Evolutionary conservation across 2,329 filamentous ascomycete genomes (phyloP).

Genomic region (Cladophialophora chaetospira): DNA sequence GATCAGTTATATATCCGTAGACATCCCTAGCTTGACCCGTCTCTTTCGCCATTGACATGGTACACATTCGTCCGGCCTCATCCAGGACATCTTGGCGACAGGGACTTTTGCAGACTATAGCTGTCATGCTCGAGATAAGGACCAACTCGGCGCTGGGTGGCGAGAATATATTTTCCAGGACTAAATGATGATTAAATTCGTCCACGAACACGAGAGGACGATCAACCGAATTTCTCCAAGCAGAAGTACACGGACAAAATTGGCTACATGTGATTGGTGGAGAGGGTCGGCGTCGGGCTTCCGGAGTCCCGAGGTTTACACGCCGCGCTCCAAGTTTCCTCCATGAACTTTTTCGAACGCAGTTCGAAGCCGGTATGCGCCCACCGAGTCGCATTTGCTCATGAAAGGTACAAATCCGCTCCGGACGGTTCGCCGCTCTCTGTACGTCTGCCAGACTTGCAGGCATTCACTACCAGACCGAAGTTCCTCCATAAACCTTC

Average conservation of each 20-base stretch:
- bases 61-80: background rate
- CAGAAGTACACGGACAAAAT: background rate
- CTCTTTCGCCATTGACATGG: background rate
- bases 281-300: background rate
- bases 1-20: background rate
- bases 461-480: constrained; percentile 9
- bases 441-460: constrained; percentile 24
- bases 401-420: constrained; percentile 14
- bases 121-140: background rate
- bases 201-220: too few species aligned
- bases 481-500: background rate
- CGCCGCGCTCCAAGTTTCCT: background rate
- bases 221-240: too few species aligned
- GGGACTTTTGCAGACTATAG: background rate
- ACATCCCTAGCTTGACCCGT: background rate
- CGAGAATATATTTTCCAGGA: too few species aligned
- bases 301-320: constrained; percentile 31
- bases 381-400: background rate
- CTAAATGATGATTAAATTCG: too few species aligned
- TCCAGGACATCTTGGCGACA: background rate
- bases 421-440: constrained; percentile 11
- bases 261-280: background rate
- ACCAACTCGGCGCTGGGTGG: too few species aligned
- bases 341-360: constrained; percentile 1
- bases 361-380: background rate